A percentile compares a stretch with the other conserved stretches of the same genome.
These are phyloP conservation scores for Leishmania martiniquensis DNA, from an alignment of 208 protist genomes.

Conservation along the genomic window DNA sequence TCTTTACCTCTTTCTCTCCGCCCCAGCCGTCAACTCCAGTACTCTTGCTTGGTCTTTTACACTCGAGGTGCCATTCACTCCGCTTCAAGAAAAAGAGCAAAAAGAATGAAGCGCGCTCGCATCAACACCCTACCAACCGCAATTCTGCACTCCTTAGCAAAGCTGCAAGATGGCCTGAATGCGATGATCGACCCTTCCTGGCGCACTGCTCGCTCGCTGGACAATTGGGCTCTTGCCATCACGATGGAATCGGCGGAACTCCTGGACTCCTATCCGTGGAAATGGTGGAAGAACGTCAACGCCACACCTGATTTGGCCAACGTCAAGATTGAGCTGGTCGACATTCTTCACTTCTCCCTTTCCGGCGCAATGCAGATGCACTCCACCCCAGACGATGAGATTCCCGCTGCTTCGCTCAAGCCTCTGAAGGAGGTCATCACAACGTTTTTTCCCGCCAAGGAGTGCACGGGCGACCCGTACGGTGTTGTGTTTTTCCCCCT, in stretches of 20 bases:
- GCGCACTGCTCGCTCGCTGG: constrained; percentile 57
- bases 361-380: constrained; percentile 83
- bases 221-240: constrained; percentile 91
- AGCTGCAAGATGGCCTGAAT: constrained; percentile 90
- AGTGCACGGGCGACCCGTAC: constrained; percentile 33
- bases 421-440: constrained; percentile 38
- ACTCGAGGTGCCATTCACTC: not conserved
- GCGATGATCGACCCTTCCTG: constrained; percentile 74
- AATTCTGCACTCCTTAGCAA: constrained; percentile 63
- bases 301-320: constrained; percentile 78
- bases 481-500: constrained; percentile 76
- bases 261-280: constrained; percentile 93
- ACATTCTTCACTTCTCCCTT: constrained; percentile 93
- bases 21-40: not conserved
- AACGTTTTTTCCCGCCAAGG: constrained; percentile 20
- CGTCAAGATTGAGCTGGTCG: constrained; percentile 90
- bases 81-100: not conserved
- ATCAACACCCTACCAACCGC: constrained; percentile 28
- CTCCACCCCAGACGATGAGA: constrained; percentile 18
- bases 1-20: not conserved
- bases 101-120: constrained; percentile 56
- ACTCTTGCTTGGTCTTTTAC: too few species aligned
- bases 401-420: constrained; percentile 30
- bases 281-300: constrained; percentile 94
- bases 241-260: constrained; percentile 90